Base-by-base conservation (phyloP, 768 basidiomycete genomes). In the Russula virescens region DNA sequence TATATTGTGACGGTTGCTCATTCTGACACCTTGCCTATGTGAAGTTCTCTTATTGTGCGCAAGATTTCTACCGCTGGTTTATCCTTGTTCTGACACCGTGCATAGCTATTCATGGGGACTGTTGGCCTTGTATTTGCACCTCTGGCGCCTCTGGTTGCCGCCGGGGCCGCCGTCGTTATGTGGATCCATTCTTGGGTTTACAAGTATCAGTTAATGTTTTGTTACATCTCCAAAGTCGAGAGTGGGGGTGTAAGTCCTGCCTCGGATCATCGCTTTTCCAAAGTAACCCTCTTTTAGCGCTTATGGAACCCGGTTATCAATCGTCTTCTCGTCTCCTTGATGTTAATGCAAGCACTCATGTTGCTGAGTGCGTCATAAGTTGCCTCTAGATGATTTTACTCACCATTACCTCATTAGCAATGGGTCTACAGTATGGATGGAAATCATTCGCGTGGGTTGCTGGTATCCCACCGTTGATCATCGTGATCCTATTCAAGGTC, bases 121-220 rank as follows among this genome's bases (percentile, higher is more conserved):
- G 92, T 99, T 51, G 95, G 87, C 0, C 75, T 99, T 53, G 87
- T 97, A 19, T 98, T 98, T 70, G 94, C 96, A 0, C 96, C 96
- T 16, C 77, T 99, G 7, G 95, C 96, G 0, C 97, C 97, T 1
- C 75, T 98, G 34, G 94, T 99, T 18, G 82, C 81, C 10, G 79
- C 94, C 28, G 91, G 89, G 19, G 92, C 86, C 14, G 87, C 87
- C 3, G 72, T 88, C 35, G 92, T 97, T 23, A 90, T 94, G 73
- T 98, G 94, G 91, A 77, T 88, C 69, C 84, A 84, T 64, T 89
- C 87, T 6, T 85, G 85, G 80, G 89, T 92, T 23, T 93, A 95
- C 80, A 99, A 98, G 76, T 98, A 98, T 70, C 90, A 95, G 77
- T 79, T 98, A 54, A 94, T 98, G 86, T 98, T 96, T 73, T 92